These are phyloP conservation scores for Euryodendron excelsum DNA, from an alignment of 148 eudicot species.

Conservation along the genomic window DNA sequence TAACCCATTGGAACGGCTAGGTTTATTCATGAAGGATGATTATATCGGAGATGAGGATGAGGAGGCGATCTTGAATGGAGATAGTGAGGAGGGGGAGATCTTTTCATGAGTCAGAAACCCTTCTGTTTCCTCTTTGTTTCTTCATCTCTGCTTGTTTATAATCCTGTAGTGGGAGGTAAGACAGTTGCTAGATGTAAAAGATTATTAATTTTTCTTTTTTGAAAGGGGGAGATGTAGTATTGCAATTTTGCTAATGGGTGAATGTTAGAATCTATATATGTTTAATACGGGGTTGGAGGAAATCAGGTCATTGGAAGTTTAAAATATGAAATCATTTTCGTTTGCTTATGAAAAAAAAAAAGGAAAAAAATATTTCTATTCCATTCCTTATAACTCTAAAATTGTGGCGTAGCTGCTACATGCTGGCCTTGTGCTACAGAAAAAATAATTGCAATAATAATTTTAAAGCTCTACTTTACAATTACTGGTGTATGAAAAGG, in stretches of 20 bases:
- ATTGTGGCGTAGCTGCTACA: no score
- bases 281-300: background rate
- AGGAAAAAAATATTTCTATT: no score
- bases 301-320: no score
- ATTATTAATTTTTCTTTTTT: background rate
- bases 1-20: slow-evolving; percentile 57
- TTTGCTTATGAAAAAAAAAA: no score
- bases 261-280: background rate
- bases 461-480: no score
- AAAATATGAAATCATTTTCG: no score
- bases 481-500: no score
- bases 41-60: slow-evolving; percentile 39
- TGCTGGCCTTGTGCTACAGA: no score
- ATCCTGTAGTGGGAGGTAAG: background rate
- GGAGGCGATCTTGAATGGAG: slow-evolving; percentile 22
- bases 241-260: background rate
- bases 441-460: no score
- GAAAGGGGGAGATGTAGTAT: background rate
- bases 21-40: slow-evolving; percentile 62
- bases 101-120: background rate
- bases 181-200: background rate
- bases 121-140: background rate
- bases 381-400: no score
- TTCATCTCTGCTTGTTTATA: slow-evolving; percentile 3
- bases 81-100: slow-evolving; percentile 60